Percentiles rank a stretch among this genome's conserved stretches.
These are phyloP conservation scores for Neofusicoccum ribis DNA, from an alignment of 2,329 filamentous ascomycete genomes.

Conservation along the genomic window DNA sequence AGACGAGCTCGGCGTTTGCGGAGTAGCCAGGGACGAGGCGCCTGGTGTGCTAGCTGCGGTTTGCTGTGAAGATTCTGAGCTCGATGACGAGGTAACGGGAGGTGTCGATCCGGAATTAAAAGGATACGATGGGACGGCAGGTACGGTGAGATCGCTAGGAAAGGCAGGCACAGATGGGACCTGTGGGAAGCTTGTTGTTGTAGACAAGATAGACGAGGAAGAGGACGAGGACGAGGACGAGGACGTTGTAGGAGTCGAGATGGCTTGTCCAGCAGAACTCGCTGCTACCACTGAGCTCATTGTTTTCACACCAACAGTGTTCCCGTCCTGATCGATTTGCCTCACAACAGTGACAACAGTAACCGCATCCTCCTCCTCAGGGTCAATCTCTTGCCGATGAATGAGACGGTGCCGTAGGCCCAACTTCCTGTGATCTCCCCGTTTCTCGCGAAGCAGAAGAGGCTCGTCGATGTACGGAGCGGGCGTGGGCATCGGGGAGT, in stretches of 20 bases:
- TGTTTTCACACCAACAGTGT: conserved; percentile 18
- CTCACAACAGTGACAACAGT: conserved; percentile 16
- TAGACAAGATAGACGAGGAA: background rate
- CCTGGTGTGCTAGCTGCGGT: conserved; percentile 11
- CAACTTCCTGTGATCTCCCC: conserved; percentile 27
- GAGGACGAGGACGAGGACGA: conserved; percentile 3
- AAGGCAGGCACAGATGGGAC: conserved; percentile 38
- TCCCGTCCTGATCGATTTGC: conserved; percentile 17
- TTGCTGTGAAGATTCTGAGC: background rate
- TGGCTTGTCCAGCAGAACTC: conserved; percentile 8
- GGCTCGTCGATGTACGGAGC: conserved; percentile 23
- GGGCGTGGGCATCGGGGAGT: conserved; percentile 20
- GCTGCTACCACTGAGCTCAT: conserved; percentile 9
- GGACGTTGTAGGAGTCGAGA: conserved; percentile 7
- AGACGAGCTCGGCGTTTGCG: conserved; percentile 8
- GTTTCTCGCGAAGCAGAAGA: conserved; percentile 26
- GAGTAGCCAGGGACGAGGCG: conserved; percentile 23
- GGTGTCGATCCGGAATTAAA: conserved; percentile 24
- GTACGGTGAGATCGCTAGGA: conserved; percentile 31
- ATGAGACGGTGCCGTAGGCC: conserved; percentile 34
- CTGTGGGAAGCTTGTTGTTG: conserved; percentile 22
- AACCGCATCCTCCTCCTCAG: conserved; percentile 5
- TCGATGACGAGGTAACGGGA: conserved; percentile 11
- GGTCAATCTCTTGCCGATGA: conserved; percentile 30
- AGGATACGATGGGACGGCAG: conserved; percentile 35